These are phyloP conservation scores for Serpula lacrymans DNA, from an alignment of 768 basidiomycete genomes.

Conservation along the genomic window DNA sequence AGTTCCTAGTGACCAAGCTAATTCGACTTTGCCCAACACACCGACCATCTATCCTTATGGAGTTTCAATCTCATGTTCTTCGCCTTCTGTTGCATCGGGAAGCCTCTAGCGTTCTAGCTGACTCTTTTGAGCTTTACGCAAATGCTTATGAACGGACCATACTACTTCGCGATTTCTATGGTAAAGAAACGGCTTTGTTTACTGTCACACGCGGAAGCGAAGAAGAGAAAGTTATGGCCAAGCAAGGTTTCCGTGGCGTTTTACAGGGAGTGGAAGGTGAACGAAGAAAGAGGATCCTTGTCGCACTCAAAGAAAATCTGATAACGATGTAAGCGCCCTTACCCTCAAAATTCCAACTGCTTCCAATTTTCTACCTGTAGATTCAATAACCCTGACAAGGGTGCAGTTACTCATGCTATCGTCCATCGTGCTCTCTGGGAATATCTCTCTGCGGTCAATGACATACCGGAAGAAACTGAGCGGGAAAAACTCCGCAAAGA, in stretches of 20 bases:
- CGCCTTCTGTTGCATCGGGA: slow-evolving; percentile 82
- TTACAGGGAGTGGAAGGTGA: slow-evolving; percentile 64
- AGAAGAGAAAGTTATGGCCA: slow-evolving; percentile 60
- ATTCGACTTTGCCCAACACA: slow-evolving; percentile 72
- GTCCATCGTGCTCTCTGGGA: slow-evolving; percentile 89
- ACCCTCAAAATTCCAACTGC: not conserved
- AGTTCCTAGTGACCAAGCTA: slow-evolving; percentile 83
- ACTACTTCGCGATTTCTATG: slow-evolving; percentile 85
- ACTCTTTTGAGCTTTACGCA: slow-evolving; percentile 84
- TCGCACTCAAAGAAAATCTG: slow-evolving; percentile 70
- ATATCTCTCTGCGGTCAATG: slow-evolving; percentile 64
- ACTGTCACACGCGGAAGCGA: slow-evolving; percentile 49
- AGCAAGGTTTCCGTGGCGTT: slow-evolving; percentile 65
- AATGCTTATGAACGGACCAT: slow-evolving; percentile 82
- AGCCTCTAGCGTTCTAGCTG: slow-evolving; percentile 79
- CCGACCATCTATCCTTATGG: slow-evolving; percentile 69
- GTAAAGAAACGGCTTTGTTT: slow-evolving; percentile 82
- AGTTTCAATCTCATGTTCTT: slow-evolving; percentile 75
- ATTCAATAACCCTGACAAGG: slow-evolving; percentile 91
- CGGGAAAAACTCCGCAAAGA: slow-evolving; percentile 73
- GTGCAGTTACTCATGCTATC: slow-evolving; percentile 79
- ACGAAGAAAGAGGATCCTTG: slow-evolving; percentile 62
- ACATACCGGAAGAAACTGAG: slow-evolving; percentile 58
- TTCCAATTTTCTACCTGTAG: slow-evolving; percentile 35
- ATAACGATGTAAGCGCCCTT: slow-evolving; percentile 58